Evolutionary conservation across 2,329 filamentous ascomycete genomes (phyloP).

Genomic region (Didymella lethalis): DNA sequence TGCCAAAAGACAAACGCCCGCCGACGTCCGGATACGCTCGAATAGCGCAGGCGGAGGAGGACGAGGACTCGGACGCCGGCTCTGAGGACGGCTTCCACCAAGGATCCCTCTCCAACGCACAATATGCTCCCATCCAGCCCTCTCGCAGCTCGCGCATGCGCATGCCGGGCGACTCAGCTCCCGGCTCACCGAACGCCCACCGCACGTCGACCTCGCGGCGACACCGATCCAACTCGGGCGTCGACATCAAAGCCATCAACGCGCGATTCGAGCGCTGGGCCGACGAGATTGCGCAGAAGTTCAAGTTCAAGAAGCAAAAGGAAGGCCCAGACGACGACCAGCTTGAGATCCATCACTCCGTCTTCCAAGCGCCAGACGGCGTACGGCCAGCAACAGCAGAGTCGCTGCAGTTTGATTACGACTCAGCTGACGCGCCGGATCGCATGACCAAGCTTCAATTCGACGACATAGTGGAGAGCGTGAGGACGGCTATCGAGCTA

Average conservation of each 20-base stretch:
- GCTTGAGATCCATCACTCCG: slow-evolving; percentile 95
- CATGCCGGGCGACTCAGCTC: slow-evolving; percentile 44
- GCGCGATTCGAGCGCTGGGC: slow-evolving; percentile 94
- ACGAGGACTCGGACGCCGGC: slow-evolving; percentile 53
- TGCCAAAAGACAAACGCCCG: slow-evolving; percentile 50
- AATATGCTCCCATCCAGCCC: slow-evolving; percentile 59
- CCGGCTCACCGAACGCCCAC: slow-evolving; percentile 44
- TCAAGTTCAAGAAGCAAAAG: slow-evolving; percentile 83
- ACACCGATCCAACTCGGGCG: slow-evolving; percentile 79
- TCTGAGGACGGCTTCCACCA: slow-evolving; percentile 52
- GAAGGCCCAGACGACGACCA: slow-evolving; percentile 79
- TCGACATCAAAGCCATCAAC: slow-evolving; percentile 98
- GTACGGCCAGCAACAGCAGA: slow-evolving; percentile 81
- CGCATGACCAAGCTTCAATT: slow-evolving; percentile 82
- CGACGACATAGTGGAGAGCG: slow-evolving; percentile 86
- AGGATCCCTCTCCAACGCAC: slow-evolving; percentile 47
- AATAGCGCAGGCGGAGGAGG: slow-evolving; percentile 62
- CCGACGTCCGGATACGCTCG: slow-evolving; percentile 60
- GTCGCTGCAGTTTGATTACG: slow-evolving; percentile 66
- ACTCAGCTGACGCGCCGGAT: slow-evolving; percentile 61
- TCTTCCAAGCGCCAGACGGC: slow-evolving; percentile 92
- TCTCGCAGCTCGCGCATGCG: slow-evolving; percentile 56
- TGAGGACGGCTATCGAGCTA: slow-evolving; percentile 87
- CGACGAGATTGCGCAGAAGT: slow-evolving; percentile 95
- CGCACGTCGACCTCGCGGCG: slow-evolving; percentile 52